Evolutionary conservation across 805 yeast species (phyloP).

Genomic region (Torulaspora gathmanii): DNA sequence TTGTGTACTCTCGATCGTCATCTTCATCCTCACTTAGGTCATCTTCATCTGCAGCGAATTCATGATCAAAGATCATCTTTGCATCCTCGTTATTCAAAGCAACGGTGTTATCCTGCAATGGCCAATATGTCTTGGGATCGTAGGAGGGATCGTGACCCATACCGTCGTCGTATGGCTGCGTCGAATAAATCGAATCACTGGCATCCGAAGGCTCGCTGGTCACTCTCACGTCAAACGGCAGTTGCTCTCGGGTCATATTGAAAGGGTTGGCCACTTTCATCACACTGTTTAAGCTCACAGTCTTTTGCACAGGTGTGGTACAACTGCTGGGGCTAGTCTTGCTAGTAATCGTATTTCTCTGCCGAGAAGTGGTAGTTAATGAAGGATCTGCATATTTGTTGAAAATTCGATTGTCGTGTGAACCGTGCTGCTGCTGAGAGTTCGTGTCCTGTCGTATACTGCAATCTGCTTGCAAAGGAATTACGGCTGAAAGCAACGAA

Average conservation of each 20-base stretch:
- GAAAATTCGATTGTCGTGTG: slow-evolving; percentile 17
- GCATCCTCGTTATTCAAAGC: slow-evolving; percentile 30
- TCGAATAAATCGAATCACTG: slow-evolving; percentile 15
- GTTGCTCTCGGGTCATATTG: slow-evolving; percentile 6
- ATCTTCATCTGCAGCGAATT: slow-evolving; percentile 21
- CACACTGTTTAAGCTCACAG: slow-evolving; percentile 28
- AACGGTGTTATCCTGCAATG: slow-evolving; percentile 26
- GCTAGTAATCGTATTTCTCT: not conserved
- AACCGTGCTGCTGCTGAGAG: slow-evolving; percentile 2
- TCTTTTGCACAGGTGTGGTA: slow-evolving; percentile 23
- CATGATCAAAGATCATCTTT: slow-evolving; percentile 31
- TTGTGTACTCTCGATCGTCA: slow-evolving; percentile 17
- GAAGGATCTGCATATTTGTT: slow-evolving; percentile 36
- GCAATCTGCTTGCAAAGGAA: not conserved
- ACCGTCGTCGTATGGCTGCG: slow-evolving; percentile 18
- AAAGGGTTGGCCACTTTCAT: slow-evolving; percentile 22
- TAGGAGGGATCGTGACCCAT: slow-evolving; percentile 16
- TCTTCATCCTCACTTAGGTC: slow-evolving; percentile 29
- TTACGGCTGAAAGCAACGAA: not conserved
- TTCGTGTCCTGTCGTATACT: slow-evolving; percentile 1
- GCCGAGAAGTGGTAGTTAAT: slow-evolving; percentile 30
- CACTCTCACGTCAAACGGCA: slow-evolving; percentile 17
- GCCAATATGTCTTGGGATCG: slow-evolving; percentile 21
- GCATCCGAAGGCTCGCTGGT: slow-evolving; percentile 13
- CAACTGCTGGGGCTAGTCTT: slow-evolving; percentile 5